Conservation (phyloP, 2,329 filamentous ascomycete genomes). For the Claviceps sorghi region DNA sequence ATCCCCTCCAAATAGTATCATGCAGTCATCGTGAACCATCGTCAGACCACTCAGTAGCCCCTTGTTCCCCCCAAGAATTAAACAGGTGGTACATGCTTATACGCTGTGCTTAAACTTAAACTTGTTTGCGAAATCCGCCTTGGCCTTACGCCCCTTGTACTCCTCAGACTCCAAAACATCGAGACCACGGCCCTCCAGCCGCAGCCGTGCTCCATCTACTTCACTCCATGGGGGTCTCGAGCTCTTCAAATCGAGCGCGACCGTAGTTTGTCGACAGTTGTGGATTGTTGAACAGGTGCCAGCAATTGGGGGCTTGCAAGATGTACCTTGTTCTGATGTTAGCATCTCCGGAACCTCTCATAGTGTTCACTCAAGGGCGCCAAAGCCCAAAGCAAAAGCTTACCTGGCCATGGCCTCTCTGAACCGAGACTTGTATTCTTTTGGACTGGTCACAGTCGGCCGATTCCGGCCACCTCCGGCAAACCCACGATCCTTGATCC, state of each 20-base stretch:
- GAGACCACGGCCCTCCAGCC: not conserved
- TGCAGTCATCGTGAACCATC: not conserved
- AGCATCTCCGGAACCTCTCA: not conserved
- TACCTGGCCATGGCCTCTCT: constrained; percentile 91
- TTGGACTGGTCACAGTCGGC: constrained; percentile 91
- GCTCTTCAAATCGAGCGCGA: constrained; percentile 25
- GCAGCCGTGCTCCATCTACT: not conserved
- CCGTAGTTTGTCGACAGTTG: constrained; percentile 23
- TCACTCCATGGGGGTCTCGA: constrained; percentile 11
- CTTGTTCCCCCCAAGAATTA: not conserved
- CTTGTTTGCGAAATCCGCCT: not conserved
- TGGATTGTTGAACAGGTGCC: constrained; percentile 49
- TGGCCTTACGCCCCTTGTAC: not conserved
- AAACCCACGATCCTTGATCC: constrained; percentile 95
- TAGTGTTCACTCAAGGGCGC: not conserved
- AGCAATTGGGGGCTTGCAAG: constrained; percentile 59
- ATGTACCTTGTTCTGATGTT: constrained; percentile 39
- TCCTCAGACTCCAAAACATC: not conserved
- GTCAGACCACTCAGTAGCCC: not conserved
- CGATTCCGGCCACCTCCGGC: constrained; percentile 62
- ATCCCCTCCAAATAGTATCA: not conserved
- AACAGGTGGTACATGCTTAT: not conserved
- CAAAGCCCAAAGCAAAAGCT: constrained; percentile 13
- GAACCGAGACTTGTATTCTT: constrained; percentile 94
- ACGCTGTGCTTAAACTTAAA: not conserved